phyloP scores from a whole-genome alignment of 768 basidiomycete genomes.

The Lepiota venenata region DNA sequence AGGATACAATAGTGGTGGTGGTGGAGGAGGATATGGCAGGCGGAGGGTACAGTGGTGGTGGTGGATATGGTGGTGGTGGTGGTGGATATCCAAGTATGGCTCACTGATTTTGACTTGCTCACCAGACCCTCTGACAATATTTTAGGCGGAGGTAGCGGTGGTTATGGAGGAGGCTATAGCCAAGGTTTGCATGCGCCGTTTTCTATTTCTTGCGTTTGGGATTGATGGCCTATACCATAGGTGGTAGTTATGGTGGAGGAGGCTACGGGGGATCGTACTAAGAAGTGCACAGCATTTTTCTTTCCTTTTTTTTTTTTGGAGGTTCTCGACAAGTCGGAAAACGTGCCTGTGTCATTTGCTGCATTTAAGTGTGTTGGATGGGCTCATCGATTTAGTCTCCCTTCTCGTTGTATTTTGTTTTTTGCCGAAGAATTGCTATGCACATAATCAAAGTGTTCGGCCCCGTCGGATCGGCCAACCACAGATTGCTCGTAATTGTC shows the following conservation, averaged over 20 bases:
- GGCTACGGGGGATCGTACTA: conserved; percentile 21
- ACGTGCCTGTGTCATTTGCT: conserved; percentile 4
- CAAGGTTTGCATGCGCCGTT: conserved; percentile 6
- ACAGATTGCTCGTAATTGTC: too few species aligned
- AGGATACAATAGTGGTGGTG: conserved; percentile 21
- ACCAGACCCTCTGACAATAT: too few species aligned
- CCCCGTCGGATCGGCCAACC: too few species aligned
- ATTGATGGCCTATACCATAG: neutral
- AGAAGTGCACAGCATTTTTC: neutral
- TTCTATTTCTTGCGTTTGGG: too few species aligned
- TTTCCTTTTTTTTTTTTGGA: neutral
- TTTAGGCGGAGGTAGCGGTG: conserved; percentile 16
- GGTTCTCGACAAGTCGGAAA: conserved; percentile 12
- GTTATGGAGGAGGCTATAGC: conserved; percentile 14
- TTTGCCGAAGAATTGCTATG: conserved; percentile 10
- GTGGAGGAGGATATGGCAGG: conserved; percentile 17
- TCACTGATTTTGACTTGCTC: too few species aligned
- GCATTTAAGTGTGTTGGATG: conserved; percentile 15
- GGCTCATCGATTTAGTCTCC: conserved; percentile 10
- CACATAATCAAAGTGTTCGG: too few species aligned
- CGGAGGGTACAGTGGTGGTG: conserved; percentile 21
- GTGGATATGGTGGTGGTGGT: conserved; percentile 24
- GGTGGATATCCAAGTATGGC: conserved; percentile 23
- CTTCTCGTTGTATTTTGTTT: conserved; percentile 12
- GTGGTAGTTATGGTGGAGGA: conserved; percentile 22